A percentile compares a stretch with the other conserved stretches of the same genome.
These are phyloP conservation scores for Sporothrix globosa DNA, from an alignment of 2,329 filamentous ascomycete genomes.

Conservation along the genomic window DNA sequence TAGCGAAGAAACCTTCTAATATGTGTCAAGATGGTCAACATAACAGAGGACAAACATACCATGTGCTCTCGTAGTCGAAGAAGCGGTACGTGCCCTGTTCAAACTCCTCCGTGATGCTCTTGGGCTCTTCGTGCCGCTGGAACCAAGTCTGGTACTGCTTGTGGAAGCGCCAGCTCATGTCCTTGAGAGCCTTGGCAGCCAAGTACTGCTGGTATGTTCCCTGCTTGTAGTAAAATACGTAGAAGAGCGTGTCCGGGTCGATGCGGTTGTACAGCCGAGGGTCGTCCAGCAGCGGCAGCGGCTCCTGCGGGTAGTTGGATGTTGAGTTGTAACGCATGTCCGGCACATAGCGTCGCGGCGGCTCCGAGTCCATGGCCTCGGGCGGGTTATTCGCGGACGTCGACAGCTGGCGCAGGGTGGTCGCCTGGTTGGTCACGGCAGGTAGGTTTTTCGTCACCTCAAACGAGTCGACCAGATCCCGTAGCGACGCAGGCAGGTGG, in stretches of 20 bases:
- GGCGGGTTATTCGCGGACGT: constrained; percentile 74
- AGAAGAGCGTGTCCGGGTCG: constrained; percentile 95
- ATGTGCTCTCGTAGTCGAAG: constrained; percentile 99
- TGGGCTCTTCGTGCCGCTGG: constrained; percentile 96
- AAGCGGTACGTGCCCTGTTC: constrained; percentile 99
- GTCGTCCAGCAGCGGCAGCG: constrained; percentile 89
- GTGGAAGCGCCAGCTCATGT: constrained; percentile 98
- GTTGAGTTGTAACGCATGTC: constrained; percentile 75
- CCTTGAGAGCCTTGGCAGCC: constrained; percentile 94
- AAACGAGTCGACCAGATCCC: constrained; percentile 89
- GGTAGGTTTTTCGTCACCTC: constrained; percentile 77
- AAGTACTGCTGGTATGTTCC: constrained; percentile 94
- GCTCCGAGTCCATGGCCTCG: constrained; percentile 76
- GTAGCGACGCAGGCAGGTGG: constrained; percentile 84
- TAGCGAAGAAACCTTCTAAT: neutral
- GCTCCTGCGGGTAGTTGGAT: constrained; percentile 86
- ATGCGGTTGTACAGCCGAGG: constrained; percentile 84
- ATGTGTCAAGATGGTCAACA: neutral
- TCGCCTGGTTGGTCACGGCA: constrained; percentile 62
- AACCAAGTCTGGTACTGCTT: constrained; percentile 99
- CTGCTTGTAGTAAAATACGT: constrained; percentile 99
- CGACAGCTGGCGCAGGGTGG: constrained; percentile 73
- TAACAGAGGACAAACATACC: constrained; percentile 63
- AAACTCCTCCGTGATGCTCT: constrained; percentile 97
- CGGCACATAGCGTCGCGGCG: constrained; percentile 81